Conservation (phyloP, 2,329 filamentous ascomycete genomes). For the Penicillium sp. region DNA sequence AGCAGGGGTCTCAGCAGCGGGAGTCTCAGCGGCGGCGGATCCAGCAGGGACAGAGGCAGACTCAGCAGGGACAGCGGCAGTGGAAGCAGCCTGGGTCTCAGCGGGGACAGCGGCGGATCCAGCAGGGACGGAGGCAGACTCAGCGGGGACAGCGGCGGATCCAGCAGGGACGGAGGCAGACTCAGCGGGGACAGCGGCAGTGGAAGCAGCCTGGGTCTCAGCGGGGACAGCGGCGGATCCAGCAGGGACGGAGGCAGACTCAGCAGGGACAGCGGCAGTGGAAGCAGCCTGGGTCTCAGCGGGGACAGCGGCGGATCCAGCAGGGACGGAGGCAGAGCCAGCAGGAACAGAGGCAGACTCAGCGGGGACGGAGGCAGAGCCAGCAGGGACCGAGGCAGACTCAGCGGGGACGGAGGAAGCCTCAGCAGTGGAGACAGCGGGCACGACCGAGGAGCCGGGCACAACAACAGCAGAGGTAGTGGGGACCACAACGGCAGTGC, state of each 20-base stretch:
- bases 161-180: background rate
- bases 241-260: background rate
- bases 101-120: slow-evolving; percentile 4
- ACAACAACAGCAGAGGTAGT: background rate
- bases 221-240: slow-evolving; percentile 1
- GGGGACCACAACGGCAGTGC: slow-evolving; percentile 3
- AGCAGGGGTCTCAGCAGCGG: too few relatives aligned
- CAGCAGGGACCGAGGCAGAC: background rate
- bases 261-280: slow-evolving; percentile 1
- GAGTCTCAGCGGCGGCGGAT: background rate
- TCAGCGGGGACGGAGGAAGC: background rate
- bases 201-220: slow-evolving; percentile 4
- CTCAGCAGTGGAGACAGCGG: background rate
- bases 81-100: slow-evolving; percentile 5
- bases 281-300: slow-evolving; percentile 4
- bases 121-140: background rate
- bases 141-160: slow-evolving; percentile 2
- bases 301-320: slow-evolving; percentile 1
- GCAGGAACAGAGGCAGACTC: background rate
- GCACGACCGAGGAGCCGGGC: background rate
- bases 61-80: slow-evolving; percentile 2
- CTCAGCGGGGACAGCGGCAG: slow-evolving; percentile 1
- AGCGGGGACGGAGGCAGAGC: background rate
- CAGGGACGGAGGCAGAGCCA: background rate
- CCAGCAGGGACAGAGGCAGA: background rate